Evolutionary conservation across 768 basidiomycete genomes (phyloP).

Genomic region (Pleurotus tuoliensis): DNA sequence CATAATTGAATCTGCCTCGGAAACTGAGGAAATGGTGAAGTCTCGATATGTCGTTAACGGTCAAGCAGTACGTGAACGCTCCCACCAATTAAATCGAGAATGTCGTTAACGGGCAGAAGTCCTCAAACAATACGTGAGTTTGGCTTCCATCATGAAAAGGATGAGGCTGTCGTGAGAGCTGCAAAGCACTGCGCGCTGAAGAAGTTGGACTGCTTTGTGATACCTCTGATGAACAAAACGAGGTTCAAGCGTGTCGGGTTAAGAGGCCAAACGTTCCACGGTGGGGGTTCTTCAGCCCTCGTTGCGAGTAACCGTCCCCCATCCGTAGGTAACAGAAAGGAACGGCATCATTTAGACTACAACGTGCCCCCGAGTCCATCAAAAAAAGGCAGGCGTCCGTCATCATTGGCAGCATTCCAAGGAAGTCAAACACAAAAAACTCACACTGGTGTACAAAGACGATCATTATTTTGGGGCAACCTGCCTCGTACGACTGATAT

Average conservation of each 20-base stretch:
- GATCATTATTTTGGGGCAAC: slow-evolving; percentile 4
- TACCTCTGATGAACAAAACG: background rate
- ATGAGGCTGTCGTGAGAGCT: slow-evolving; percentile 2
- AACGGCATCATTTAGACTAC: background rate
- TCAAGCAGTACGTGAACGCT: no score
- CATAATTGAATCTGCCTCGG: no score
- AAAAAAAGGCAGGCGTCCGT: background rate
- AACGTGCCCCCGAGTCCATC: background rate
- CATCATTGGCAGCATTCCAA: background rate
- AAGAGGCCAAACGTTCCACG: background rate
- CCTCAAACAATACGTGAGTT: background rate
- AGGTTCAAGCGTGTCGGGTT: background rate
- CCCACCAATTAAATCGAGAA: background rate
- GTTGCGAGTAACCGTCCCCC: background rate
- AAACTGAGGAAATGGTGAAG: no score
- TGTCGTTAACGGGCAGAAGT: background rate
- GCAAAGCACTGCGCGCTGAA: no score
- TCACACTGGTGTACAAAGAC: background rate
- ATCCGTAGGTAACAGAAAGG: background rate
- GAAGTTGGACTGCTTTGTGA: background rate
- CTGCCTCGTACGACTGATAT: background rate
- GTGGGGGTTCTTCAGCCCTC: background rate
- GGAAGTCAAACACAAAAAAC: background rate
- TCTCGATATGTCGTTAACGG: no score
- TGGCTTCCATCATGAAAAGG: slow-evolving; percentile 5